Evolutionary conservation across 2,329 filamentous ascomycete genomes (phyloP).

Genomic region (Fonsecaea pugnacius): DNA sequence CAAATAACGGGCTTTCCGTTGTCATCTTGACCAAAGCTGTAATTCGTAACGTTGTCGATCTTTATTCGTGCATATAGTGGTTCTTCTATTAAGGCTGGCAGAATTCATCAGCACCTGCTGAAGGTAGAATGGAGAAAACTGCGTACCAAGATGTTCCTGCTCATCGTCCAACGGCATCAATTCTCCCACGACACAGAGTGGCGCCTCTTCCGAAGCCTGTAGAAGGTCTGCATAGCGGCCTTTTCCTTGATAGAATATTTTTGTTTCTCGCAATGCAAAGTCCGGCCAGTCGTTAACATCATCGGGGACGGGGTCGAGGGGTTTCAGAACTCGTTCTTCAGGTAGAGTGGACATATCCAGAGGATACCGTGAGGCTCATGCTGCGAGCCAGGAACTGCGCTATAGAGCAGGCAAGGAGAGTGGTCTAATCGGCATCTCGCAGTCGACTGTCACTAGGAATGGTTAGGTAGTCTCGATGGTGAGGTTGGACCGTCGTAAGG

Average conservation of each 20-base stretch:
- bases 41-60: constrained; percentile 55
- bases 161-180: constrained; percentile 52
- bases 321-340: constrained; percentile 50
- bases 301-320: constrained; percentile 49
- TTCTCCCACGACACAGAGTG: constrained; percentile 60
- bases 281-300: constrained; percentile 64
- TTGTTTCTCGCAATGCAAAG: constrained; percentile 61
- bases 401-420: constrained; percentile 10
- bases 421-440: constrained; percentile 14
- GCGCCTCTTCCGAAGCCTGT: constrained; percentile 58
- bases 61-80: constrained; percentile 45
- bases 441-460: not conserved
- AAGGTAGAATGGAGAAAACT: constrained; percentile 15
- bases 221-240: constrained; percentile 59
- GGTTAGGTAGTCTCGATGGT: not conserved
- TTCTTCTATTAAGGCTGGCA: constrained; percentile 44
- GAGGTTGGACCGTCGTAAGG: not conserved
- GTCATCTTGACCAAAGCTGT: constrained; percentile 56
- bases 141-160: constrained; percentile 49
- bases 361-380: constrained; percentile 26
- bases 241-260: constrained; percentile 56
- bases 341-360: constrained; percentile 36
- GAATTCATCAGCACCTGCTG: constrained; percentile 44
- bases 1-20: constrained; percentile 63
- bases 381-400: constrained; percentile 22